Base-by-base conservation (phyloP, 2,329 filamentous ascomycete genomes). In the Fusarium verrucosum region DNA sequence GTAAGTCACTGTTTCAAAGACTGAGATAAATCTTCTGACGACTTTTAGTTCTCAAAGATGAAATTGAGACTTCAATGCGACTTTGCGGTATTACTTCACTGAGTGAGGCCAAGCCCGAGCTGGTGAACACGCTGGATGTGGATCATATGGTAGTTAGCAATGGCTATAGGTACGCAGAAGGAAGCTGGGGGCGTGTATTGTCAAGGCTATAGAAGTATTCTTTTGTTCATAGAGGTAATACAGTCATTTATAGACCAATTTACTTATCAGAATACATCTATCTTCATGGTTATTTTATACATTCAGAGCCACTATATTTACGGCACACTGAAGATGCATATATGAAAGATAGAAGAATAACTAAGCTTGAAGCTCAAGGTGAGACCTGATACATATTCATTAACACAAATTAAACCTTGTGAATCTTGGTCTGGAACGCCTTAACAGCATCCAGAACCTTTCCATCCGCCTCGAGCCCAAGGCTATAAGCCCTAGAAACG, bases 381-480 rank as follows among this genome's bases (percentile, higher is more conserved):
- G n/a, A n/a, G n/a, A n/a, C n/a, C 10, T 25, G 23, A 25, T 25
- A 25, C 10, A 25, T 10, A 25, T 25, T 6, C 23, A 25, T 6
- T 10, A 6, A 25, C n/a, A 16, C 22, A 14, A 14, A 6, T 16
- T 44, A 66, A 3, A 7, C 14, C 23, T 53, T 46, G 2, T 7
- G 0, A 5, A 68, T 20, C 7, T 43, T 58, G 5, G 46, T 36
- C 0, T 67, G 41, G 33, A 74, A 74, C 0, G 67, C 73, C 28
- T 64, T 63, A 0, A 77, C 70, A 5, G 75, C 74, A 43, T 77
- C 72, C 3, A 70, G 22, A 4, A 77, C 59, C 2, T 65, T 45
- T 4, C 78, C 77, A 71, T 87, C 85, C 0, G 77, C 75, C 40
- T 76, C 72, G 46, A 86, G 80, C 0, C 85, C 85, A 46, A 90